Conservation (phyloP, 2,329 filamentous ascomycete species). For the Ascochyta pisi region DNA sequence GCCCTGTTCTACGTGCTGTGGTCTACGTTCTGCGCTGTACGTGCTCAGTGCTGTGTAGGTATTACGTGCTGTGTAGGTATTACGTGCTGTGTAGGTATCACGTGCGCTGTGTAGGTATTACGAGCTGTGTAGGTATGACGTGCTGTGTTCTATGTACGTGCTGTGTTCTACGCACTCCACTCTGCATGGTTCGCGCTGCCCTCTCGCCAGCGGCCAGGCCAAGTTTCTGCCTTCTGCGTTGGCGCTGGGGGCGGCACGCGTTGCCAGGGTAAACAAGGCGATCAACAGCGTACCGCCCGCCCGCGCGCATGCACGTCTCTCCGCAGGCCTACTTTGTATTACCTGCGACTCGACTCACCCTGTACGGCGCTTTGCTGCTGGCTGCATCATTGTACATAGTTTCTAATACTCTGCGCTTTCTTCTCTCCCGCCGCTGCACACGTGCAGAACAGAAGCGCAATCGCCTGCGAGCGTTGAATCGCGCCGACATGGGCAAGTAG, state of each 20-base stretch:
- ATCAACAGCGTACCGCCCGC: slow-evolving; percentile 20
- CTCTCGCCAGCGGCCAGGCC: no score
- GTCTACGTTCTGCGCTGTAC: no score
- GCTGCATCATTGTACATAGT: slow-evolving; percentile 40
- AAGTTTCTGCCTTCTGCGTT: no score
- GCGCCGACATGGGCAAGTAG: slow-evolving; percentile 28
- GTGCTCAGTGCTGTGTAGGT: no score
- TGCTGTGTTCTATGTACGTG: no score
- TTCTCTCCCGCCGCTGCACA: not conserved
- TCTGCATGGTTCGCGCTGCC: no score
- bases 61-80: no score
- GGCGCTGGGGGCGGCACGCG: slow-evolving; percentile 6
- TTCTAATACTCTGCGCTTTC: slow-evolving; percentile 21
- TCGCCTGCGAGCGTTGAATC: slow-evolving; percentile 21
- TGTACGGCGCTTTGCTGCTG: slow-evolving; percentile 19
- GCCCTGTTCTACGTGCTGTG: no score
- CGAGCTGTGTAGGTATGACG: no score
- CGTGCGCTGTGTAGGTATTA: no score
- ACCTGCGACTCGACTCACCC: slow-evolving; percentile 17
- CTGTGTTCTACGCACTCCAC: no score
- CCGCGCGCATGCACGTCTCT: slow-evolving; percentile 18
- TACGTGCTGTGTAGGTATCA: no score
- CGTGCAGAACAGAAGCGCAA: not conserved
- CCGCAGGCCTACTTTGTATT: slow-evolving; percentile 20
- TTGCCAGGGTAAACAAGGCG: slow-evolving; percentile 31